Percentiles rank a stretch among this genome's conserved stretches.
Evolutionary conservation across 129 eudicot genomes (phyloP).

Genomic region (Centrapalus pauciflorus): DNA sequence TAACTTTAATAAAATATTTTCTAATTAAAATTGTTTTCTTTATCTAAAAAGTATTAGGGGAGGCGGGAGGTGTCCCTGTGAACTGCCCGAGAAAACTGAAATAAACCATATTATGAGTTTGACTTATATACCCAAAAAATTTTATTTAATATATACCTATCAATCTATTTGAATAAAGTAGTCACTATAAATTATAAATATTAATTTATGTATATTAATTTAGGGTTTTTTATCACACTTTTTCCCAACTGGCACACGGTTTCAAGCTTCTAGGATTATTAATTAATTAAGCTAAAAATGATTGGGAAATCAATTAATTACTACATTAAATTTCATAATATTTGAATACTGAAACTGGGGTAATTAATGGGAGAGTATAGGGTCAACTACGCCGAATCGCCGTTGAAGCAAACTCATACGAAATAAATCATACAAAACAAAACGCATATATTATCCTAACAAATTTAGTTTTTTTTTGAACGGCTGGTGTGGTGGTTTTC

Average conservation of each 20-base stretch:
- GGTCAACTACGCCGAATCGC: slow-evolving; percentile 37
- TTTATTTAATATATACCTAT: slow-evolving; percentile 4
- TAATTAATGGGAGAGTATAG: slow-evolving; percentile 5
- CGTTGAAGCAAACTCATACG: slow-evolving; percentile 25
- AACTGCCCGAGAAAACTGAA: slow-evolving; percentile 42
- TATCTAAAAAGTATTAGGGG: slow-evolving; percentile 16
- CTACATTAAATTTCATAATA: neutral
- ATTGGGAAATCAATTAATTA: slow-evolving; percentile 1
- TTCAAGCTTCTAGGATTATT: slow-evolving; percentile 11
- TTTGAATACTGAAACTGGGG: neutral
- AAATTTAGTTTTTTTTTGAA: too few species aligned
- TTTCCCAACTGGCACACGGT: slow-evolving; percentile 26
- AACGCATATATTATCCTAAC: too few species aligned
- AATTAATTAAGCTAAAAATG: slow-evolving; percentile 6
- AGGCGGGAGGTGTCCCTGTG: slow-evolving; percentile 22
- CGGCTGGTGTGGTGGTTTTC: too few species aligned
- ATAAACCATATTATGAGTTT: slow-evolving; percentile 31
- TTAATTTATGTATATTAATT: neutral
- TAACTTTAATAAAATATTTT: neutral
- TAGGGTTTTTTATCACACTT: neutral
- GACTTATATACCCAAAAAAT: slow-evolving; percentile 18
- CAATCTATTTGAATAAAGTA: slow-evolving; percentile 4
- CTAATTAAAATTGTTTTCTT: too few species aligned
- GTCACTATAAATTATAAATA: too few species aligned
- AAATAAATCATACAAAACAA: neutral